Conservation (phyloP, 1,284 basidiomycete genomes). For the Agaricales sp. region DNA sequence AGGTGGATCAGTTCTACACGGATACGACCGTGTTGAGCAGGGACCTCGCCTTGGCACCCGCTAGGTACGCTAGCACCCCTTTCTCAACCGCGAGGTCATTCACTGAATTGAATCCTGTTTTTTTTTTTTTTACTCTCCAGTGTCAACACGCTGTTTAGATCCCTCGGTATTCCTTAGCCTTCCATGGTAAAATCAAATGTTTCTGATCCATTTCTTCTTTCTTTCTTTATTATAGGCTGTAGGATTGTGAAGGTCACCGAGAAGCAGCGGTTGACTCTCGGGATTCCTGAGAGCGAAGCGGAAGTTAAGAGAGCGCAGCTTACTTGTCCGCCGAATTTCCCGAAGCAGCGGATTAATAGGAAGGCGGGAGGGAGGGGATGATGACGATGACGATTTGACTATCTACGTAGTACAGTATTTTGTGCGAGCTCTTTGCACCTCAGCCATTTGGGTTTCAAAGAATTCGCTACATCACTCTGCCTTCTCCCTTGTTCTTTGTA, state of each 20-base stretch:
- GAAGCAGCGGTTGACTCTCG: conserved; percentile 57
- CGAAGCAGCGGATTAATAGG: conserved; percentile 32
- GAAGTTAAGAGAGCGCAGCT: conserved; percentile 62
- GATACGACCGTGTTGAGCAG: conserved; percentile 59
- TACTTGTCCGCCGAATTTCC: conserved; percentile 69
- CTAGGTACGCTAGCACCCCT: conserved; percentile 39
- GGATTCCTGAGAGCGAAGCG: conserved; percentile 48
- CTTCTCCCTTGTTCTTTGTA: too few relatives aligned
- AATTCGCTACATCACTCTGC: too few relatives aligned
- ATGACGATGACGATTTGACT: too few relatives aligned
- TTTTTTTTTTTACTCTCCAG: conserved; percentile 16
- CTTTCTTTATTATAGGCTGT: conserved; percentile 41
- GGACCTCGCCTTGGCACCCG: conserved; percentile 56
- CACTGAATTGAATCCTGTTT: conserved; percentile 5
- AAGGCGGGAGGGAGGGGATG: not conserved
- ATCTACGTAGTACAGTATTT: too few relatives aligned
- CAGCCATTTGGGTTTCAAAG: too few relatives aligned
- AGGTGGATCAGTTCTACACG: conserved; percentile 65
- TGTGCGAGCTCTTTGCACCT: too few relatives aligned
- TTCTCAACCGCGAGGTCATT: not conserved
- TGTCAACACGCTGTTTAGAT: conserved; percentile 26
- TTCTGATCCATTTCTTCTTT: not conserved
- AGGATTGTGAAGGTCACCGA: conserved; percentile 49
- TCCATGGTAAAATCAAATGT: conserved; percentile 7
- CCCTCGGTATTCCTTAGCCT: conserved; percentile 17